Percentiles rank a stretch among this genome's conserved stretches.
phyloP scores from a whole-genome alignment of 1,284 basidiomycete species.

The Kwoniella shivajii region DNA sequence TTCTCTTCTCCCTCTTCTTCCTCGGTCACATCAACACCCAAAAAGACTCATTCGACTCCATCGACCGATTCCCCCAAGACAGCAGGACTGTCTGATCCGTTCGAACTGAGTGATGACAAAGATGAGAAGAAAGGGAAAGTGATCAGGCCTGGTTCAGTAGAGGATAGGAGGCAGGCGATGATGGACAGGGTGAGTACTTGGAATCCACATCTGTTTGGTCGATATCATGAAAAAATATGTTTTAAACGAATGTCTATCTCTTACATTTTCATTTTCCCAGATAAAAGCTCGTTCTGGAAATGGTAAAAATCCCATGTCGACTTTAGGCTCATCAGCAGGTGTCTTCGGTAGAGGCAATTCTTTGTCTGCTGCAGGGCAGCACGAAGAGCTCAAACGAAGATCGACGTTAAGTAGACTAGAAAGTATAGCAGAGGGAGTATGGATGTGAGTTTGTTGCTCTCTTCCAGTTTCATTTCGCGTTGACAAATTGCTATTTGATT shows the following conservation, averaged over 20 bases:
- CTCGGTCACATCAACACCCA: slow-evolving; percentile 18
- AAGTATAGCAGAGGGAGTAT: slow-evolving; percentile 54
- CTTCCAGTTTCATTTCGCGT: neutral
- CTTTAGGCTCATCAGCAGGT: slow-evolving; percentile 34
- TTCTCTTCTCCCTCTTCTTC: slow-evolving; percentile 22
- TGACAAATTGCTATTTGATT: no score
- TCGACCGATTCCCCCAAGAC: slow-evolving; percentile 12
- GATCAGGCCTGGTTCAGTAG: slow-evolving; percentile 36
- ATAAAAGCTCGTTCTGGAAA: slow-evolving; percentile 46
- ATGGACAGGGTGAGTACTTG: slow-evolving; percentile 43
- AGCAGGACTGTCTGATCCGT: slow-evolving; percentile 43
- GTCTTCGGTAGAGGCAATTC: slow-evolving; percentile 11
- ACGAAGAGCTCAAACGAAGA: slow-evolving; percentile 52
- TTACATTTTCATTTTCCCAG: slow-evolving; percentile 12
- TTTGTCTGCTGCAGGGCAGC: slow-evolving; percentile 32
- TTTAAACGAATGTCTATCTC: neutral
- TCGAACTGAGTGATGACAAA: slow-evolving; percentile 31
- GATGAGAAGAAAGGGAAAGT: slow-evolving; percentile 27
- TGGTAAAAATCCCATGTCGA: slow-evolving; percentile 23
- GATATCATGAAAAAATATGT: no score
- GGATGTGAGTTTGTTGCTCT: slow-evolving; percentile 45
- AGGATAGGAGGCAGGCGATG: slow-evolving; percentile 48
- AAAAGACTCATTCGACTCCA: slow-evolving; percentile 10
- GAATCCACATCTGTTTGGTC: neutral
- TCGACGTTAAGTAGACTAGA: slow-evolving; percentile 52